Base-by-base conservation (phyloP, 441 rosid genomes). In the Aquilaria agallochum region DNA sequence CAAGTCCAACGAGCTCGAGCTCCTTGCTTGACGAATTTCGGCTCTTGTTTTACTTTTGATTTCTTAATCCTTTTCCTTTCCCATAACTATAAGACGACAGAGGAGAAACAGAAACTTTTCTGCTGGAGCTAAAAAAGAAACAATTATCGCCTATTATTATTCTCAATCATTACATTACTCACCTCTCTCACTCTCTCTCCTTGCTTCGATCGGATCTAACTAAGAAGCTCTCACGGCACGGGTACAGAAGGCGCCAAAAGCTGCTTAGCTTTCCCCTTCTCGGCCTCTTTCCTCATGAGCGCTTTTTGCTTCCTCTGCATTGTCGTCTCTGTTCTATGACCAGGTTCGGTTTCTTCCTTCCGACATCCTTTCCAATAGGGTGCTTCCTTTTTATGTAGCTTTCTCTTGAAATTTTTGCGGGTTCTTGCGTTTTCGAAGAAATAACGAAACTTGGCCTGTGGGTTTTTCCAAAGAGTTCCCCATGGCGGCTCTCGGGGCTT, bases 201-300 rank as follows among this genome's bases (percentile, higher is more conserved):
- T 68, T 71, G 81, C 67, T 70, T 74, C 69, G 85, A 79, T 82
- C 73, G 71, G 86, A 89, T 86, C 87, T 60, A 72, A 68, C 87
- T 58, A 72, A 68, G 58, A 15, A 33, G 51, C 59, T 64, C 70
- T 63, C 65, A 20, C 27, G 27, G 27, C 64, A 59, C 66, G 27
- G 67, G 30, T 49, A 72, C 51, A 69, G 62, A 68, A 50, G 47
- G 40, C 34, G 20, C 67, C 53, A 71, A 70, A 75, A 80, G 81
- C 68, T 74, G 65, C 32, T 66, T 70, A 67, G 45, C 81, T 72
- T 75, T 78, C 64, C 55, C 66, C 36, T 63, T 59, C 65, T 65
- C 49, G 57, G 62, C 31, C 51, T 60, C 11, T 50, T 56, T 59
- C 50, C 65, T 67, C 79, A 68, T 78, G 76, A 59, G 58, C 48